These are phyloP conservation scores for Xerocomus brunneocitrinus DNA, from an alignment of 768 basidiomycete genomes.

Conservation along the genomic window DNA sequence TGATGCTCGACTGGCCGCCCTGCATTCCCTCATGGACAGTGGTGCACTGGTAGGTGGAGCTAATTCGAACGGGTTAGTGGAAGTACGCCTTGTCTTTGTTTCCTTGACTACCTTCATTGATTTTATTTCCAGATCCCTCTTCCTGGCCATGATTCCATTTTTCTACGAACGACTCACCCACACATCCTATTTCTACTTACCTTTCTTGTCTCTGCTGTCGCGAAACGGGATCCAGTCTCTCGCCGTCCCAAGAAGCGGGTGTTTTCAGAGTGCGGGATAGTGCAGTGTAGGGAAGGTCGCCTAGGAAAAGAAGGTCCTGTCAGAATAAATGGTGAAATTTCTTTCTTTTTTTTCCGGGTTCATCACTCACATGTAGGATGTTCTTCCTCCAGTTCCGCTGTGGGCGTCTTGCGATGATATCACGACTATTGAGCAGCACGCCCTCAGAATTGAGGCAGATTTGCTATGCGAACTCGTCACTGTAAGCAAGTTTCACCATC, in stretches of 20 bases:
- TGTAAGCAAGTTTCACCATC: conserved; percentile 34
- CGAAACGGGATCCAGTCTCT: conserved; percentile 71
- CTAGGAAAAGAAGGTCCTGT: conserved; percentile 20
- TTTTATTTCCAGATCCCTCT: conserved; percentile 24
- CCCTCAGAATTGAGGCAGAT: conserved; percentile 66
- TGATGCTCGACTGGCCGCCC: conserved; percentile 46
- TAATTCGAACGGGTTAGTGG: conserved; percentile 36
- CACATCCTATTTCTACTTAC: conserved; percentile 58
- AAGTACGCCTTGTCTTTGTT: conserved; percentile 31
- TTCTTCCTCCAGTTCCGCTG: conserved; percentile 39
- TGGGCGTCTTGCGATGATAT: conserved; percentile 55
- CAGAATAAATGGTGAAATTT: conserved; percentile 11
- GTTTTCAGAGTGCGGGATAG: conserved; percentile 62
- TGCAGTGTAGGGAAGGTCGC: conserved; percentile 42
- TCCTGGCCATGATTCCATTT: conserved; percentile 40
- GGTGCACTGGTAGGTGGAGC: conserved; percentile 39
- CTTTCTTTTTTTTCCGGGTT: background rate
- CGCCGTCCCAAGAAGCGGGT: conserved; percentile 68
- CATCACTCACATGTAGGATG: background rate
- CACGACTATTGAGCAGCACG: conserved; percentile 41
- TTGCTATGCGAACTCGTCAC: conserved; percentile 65
- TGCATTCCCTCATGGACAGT: conserved; percentile 67
- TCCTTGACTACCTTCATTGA: background rate
- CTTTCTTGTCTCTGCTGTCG: conserved; percentile 60
- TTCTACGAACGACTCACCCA: conserved; percentile 63